Base-by-base conservation (phyloP, 75 land plant species). In the Cunninghamia lanceolata region DNA sequence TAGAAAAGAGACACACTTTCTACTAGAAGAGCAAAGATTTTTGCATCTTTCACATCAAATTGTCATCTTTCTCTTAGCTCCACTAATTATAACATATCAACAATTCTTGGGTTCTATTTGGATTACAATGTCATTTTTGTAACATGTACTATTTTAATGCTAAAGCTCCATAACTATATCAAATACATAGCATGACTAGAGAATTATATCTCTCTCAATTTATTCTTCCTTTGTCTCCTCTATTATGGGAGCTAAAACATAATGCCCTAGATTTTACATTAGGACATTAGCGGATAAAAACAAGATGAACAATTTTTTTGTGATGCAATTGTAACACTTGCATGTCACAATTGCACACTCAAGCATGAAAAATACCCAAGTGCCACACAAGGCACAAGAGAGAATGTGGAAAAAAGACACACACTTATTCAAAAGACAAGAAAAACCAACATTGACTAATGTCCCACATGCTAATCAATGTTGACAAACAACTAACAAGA, bases 81-180 rank as follows among this genome's bases (percentile, higher is more conserved):
- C 99, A 88, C 98, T 95, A 46, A 98, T 93, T 32, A 98, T 92
- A 34, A 93, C 87, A 91, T 98, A 98, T 80, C 91, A 91, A 68
- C 95, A 94, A 54, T 96, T 96, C 82, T 98, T 92, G 56, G 99
- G 99, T 84, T 98, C 98, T 25, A 98, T 98, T 85, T 98, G 97
- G 56, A 98, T 94, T 39, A 94, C 97, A 75, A 98, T 98, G 85
- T 95, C 94, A 70, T 98, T 96, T 86, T 87, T 92, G 91, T 98
- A 98, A 88, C 99, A 98, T 30, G n/a, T n/a, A 98, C 92, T 86
- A 97, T 88, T 86, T 98, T 98, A 98, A 98, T 98, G 6, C 90
- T 85, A 87, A 98, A 98, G 87, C 97, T 98, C 99, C 99, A 98
- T 95, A 98, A 96, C 98, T 98, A 90, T 35, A 43, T 70, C 39